phyloP scores from a whole-genome alignment of 176 grass and related monocot species.

The Oryza australiensis region DNA sequence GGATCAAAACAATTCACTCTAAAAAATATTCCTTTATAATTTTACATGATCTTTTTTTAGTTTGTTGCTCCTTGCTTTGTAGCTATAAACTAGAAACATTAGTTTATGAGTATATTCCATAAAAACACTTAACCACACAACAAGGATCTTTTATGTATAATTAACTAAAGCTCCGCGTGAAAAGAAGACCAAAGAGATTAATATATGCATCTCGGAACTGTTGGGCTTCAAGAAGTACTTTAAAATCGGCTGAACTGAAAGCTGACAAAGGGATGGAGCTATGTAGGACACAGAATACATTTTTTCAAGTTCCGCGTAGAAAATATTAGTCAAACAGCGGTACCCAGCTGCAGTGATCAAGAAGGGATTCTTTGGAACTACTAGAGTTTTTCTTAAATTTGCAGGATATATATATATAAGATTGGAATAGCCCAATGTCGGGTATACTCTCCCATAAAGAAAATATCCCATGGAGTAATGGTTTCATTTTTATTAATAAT shows the following conservation, averaged over 20 bases:
- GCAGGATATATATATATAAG: neutral
- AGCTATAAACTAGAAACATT: neutral
- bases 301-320: slow-evolving; percentile 36
- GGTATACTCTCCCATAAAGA: no score
- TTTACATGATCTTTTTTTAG: neutral
- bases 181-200: slow-evolving; percentile 37
- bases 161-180: slow-evolving; percentile 24
- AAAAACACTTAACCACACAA: slow-evolving; percentile 15
- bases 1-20: no score
- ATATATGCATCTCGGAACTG: slow-evolving; percentile 46
- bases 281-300: slow-evolving; percentile 21
- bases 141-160: slow-evolving; percentile 25
- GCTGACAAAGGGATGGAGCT: slow-evolving; percentile 36
- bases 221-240: slow-evolving; percentile 39
- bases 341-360: neutral
- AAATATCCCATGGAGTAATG: no score
- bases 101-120: neutral
- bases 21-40: no score
- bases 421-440: neutral
- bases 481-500: no score
- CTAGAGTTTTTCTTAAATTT: neutral
- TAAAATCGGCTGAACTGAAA: slow-evolving; percentile 34
- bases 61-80: neutral
- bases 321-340: neutral
- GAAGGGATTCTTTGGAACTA: neutral